Percentiles rank a stretch among this genome's conserved stretches.
phyloP scores from a whole-genome alignment of 306 rosid genomes.

The Oxytropis ochrocephala region DNA sequence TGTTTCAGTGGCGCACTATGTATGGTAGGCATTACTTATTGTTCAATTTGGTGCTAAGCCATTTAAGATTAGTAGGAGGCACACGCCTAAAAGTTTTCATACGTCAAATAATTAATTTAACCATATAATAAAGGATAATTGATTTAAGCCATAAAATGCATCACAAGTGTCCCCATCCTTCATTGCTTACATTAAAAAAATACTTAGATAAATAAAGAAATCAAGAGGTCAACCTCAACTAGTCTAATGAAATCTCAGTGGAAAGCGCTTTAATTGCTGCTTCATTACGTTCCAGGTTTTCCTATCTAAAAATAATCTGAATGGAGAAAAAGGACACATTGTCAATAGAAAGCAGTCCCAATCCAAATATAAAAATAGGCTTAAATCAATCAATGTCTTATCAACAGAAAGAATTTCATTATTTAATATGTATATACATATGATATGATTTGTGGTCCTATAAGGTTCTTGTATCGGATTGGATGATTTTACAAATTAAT shows the following conservation, averaged over 20 bases:
- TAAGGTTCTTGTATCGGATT: background rate
- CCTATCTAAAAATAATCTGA: background rate
- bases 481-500: background rate
- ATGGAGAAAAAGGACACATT: background rate
- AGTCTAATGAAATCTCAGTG: background rate
- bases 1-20: constrained; percentile 17
- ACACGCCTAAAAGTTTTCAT: background rate
- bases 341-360: background rate
- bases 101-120: background rate
- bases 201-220: background rate
- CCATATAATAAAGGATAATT: background rate
- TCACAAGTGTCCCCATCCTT: constrained; percentile 19
- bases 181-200: background rate
- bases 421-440: background rate
- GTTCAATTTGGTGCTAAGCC: background rate
- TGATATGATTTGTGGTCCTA: background rate
- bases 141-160: background rate
- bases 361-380: background rate
- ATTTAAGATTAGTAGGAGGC: constrained; percentile 7
- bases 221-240: constrained; percentile 5
- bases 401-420: background rate
- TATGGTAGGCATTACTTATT: background rate
- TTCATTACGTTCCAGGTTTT: background rate
- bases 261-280: background rate
- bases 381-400: background rate